Conservation (phyloP, 345 rosid species). For the Salix brachista region DNA sequence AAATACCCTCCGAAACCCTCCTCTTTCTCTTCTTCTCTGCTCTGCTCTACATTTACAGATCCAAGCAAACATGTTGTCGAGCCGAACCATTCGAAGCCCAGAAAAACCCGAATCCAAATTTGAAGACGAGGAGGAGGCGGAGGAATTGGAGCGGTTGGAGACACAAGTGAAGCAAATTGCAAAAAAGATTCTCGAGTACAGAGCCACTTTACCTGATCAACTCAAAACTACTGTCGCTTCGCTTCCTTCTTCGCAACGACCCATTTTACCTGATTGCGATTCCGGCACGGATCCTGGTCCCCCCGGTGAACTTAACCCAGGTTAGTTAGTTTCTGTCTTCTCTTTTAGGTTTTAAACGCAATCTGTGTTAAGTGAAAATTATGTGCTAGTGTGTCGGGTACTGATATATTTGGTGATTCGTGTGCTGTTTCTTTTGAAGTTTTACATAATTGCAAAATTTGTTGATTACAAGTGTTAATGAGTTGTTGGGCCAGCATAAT, state of each 20-base stretch:
- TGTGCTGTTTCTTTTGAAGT: background rate
- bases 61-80: conserved; percentile 22
- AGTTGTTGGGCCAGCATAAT: background rate
- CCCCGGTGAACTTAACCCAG: conserved; percentile 26
- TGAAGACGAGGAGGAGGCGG: conserved; percentile 18
- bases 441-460: background rate
- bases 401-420: background rate
- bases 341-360: conserved; percentile 20
- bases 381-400: background rate
- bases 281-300: conserved; percentile 38
- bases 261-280: conserved; percentile 21
- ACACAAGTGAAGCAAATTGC: conserved; percentile 59
- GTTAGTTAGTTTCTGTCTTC: conserved; percentile 15
- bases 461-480: background rate
- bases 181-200: conserved; percentile 51
- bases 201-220: conserved; percentile 62
- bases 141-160: conserved; percentile 56
- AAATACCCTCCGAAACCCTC: conserved; percentile 15
- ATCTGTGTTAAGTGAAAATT: background rate
- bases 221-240: conserved; percentile 47
- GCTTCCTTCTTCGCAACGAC: conserved; percentile 43
- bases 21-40: background rate
- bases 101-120: conserved; percentile 4
- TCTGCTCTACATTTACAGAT: conserved; percentile 3
- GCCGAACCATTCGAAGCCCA: background rate